Percentiles rank a stretch among this genome's conserved stretches.
These are phyloP conservation scores for Leccinum arenicola DNA, from an alignment of 768 basidiomycete genomes.

Conservation along the genomic window DNA sequence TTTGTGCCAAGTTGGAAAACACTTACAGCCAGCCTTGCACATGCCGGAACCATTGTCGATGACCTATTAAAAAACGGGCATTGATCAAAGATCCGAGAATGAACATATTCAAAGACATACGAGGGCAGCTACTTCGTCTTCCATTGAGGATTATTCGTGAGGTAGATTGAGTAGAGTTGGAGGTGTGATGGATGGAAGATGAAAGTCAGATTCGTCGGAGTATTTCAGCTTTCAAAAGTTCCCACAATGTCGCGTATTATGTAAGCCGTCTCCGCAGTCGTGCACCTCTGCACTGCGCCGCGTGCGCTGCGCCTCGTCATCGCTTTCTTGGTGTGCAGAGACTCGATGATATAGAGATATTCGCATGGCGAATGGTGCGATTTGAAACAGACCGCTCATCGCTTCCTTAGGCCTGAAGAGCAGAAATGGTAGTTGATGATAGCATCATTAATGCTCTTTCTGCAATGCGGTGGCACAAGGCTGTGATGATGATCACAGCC, in stretches of 20 bases:
- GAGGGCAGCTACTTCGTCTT: slow-evolving; percentile 64
- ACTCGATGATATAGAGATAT: too few species aligned
- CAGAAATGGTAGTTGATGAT: too few species aligned
- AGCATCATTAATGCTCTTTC: background rate
- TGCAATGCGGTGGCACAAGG: background rate
- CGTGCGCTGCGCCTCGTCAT: too few species aligned
- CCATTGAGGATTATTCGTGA: slow-evolving; percentile 41
- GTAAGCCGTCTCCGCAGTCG: background rate
- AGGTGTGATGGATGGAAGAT: slow-evolving; percentile 18
- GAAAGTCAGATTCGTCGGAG: slow-evolving; percentile 23
- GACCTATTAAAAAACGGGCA: slow-evolving; percentile 45
- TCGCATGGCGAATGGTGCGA: too few species aligned
- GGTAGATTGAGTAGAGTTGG: slow-evolving; percentile 19
- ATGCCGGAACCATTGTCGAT: slow-evolving; percentile 97
- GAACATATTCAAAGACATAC: slow-evolving; percentile 24
- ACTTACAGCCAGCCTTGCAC: slow-evolving; percentile 99
- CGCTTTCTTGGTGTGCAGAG: too few species aligned
- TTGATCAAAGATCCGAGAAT: slow-evolving; percentile 4
- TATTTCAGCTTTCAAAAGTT: slow-evolving; percentile 25
- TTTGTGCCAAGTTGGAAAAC: slow-evolving; percentile 9
- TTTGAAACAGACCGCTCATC: too few species aligned
- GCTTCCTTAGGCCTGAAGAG: too few species aligned
- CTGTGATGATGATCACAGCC: background rate
- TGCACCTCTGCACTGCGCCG: background rate
- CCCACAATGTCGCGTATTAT: slow-evolving; percentile 4